Evolutionary conservation across 352 stramenopile species (phyloP).

Genomic region (Phytophthora litchii): DNA sequence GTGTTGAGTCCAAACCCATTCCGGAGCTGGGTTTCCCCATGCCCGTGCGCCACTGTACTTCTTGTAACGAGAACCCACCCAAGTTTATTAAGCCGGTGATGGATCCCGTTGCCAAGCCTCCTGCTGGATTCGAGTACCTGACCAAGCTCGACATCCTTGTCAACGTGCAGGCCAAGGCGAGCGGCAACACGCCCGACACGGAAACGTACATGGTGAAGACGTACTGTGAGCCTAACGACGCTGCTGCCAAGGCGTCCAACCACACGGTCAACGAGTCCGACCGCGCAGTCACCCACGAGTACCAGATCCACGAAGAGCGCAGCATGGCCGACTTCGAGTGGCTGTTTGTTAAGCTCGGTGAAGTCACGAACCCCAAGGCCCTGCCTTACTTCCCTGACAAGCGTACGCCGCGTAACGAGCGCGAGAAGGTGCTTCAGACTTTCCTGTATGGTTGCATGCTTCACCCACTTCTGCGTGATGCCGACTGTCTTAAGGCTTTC

Average conservation of each 20-base stretch:
- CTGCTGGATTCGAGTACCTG: constrained; percentile 85
- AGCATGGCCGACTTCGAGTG: constrained; percentile 85
- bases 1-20: constrained; percentile 83
- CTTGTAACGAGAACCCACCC: constrained; percentile 78
- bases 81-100: constrained; percentile 84
- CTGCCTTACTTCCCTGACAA: constrained; percentile 83
- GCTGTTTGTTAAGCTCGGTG: constrained; percentile 75
- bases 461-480: constrained; percentile 78
- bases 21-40: constrained; percentile 79
- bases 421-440: constrained; percentile 74
- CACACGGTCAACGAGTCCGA: constrained; percentile 61
- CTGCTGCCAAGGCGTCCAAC: constrained; percentile 55
- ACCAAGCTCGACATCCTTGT: constrained; percentile 85
- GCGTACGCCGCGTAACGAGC: constrained; percentile 49
- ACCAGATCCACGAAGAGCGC: constrained; percentile 71
- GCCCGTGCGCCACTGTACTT: constrained; percentile 81
- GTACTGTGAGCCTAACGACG: constrained; percentile 79
- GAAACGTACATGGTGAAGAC: constrained; percentile 81
- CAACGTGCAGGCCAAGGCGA: constrained; percentile 48
- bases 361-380: constrained; percentile 82
- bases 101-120: constrained; percentile 77
- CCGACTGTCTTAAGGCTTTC: constrained; percentile 86
- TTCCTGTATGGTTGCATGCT: constrained; percentile 85
- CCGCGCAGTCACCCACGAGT: constrained; percentile 80
- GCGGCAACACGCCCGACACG: constrained; percentile 45